Percentiles rank a stretch among this genome's conserved stretches.
Conservation (phyloP, 768 basidiomycete species). For the Leccinum sublutescens region DNA sequence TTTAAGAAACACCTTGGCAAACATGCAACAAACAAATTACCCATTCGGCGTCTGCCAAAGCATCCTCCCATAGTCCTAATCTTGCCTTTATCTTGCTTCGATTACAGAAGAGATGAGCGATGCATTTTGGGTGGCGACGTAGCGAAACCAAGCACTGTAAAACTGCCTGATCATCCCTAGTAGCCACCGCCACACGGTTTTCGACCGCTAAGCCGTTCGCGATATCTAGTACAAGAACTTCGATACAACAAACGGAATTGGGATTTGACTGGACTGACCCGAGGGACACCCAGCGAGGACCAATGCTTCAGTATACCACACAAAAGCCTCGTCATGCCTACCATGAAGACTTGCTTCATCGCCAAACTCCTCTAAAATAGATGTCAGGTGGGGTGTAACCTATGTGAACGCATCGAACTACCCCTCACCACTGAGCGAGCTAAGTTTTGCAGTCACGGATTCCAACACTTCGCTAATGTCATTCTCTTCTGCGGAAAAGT, state of each 20-base stretch:
- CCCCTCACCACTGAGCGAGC: conserved; percentile 14
- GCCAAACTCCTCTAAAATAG: conserved; percentile 12
- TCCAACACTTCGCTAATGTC: conserved; percentile 9
- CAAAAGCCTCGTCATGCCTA: conserved; percentile 4
- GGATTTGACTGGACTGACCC: neutral
- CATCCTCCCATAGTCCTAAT: neutral
- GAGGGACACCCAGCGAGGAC: conserved; percentile 1
- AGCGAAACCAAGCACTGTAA: neutral
- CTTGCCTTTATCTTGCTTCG: conserved; percentile 1
- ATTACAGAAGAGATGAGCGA: conserved; percentile 9
- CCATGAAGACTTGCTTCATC: conserved; percentile 1
- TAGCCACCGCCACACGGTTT: no score
- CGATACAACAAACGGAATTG: neutral
- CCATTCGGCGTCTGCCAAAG: conserved; percentile 6
- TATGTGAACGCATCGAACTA: neutral
- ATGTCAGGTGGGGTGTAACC: neutral
- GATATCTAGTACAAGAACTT: conserved; percentile 2
- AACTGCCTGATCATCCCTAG: neutral
- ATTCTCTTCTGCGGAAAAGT: neutral
- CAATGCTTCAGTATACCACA: conserved; percentile 14
- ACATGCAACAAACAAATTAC: neutral
- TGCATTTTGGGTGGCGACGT: neutral
- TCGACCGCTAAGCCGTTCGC: neutral
- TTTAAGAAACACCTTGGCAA: neutral
- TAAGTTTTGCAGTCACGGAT: neutral